Evolutionary conservation across 345 rosid species (phyloP).

Genomic region (Pseudoturritis turrita): DNA sequence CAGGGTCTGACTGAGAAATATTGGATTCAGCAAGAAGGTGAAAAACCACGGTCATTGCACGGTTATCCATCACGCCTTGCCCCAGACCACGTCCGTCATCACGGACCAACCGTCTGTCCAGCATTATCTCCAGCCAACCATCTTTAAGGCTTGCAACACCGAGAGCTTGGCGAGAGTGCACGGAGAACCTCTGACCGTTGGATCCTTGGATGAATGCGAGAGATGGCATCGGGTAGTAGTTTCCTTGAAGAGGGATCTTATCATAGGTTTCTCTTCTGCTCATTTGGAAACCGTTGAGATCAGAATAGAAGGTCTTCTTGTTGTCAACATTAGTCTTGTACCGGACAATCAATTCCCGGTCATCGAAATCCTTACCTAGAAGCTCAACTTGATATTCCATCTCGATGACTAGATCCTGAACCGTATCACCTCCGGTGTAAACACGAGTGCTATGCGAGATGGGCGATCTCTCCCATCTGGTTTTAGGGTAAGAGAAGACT

Average conservation of each 20-base stretch:
- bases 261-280: constrained; percentile 90
- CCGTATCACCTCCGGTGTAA: constrained; percentile 54
- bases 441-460: constrained; percentile 76
- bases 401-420: constrained; percentile 63
- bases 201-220: constrained; percentile 90
- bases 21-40: constrained; percentile 67
- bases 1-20: constrained; percentile 49
- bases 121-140: constrained; percentile 97
- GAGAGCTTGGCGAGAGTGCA: constrained; percentile 86
- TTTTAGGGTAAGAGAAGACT: constrained; percentile 75
- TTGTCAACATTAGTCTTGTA: constrained; percentile 74
- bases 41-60: constrained; percentile 64
- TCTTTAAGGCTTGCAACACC: constrained; percentile 74
- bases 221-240: constrained; percentile 97
- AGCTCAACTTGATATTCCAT: constrained; percentile 97
- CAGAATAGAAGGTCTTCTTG: constrained; percentile 68
- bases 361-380: constrained; percentile 55
- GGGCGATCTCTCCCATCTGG: constrained; percentile 62
- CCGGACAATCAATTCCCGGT: constrained; percentile 79
- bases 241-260: constrained; percentile 97
- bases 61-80: constrained; percentile 94
- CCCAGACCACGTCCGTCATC: constrained; percentile 99
- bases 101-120: constrained; percentile 71
- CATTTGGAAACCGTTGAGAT: constrained; percentile 98
- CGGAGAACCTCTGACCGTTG: constrained; percentile 72